These are phyloP conservation scores for Imleria badia DNA, from an alignment of 768 basidiomycete species.

Conservation along the genomic window DNA sequence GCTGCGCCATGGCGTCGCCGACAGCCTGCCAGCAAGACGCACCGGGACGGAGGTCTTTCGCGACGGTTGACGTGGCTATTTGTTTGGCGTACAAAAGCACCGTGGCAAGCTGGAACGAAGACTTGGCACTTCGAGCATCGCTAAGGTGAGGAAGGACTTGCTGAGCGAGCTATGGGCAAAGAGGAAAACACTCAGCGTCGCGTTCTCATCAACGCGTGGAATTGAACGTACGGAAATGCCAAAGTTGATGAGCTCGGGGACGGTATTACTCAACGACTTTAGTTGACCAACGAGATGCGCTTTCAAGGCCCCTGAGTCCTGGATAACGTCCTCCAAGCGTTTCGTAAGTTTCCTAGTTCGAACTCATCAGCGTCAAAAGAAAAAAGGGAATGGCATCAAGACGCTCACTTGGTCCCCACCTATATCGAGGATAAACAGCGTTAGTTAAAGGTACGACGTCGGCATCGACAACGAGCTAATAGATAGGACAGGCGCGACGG, in stretches of 20 bases:
- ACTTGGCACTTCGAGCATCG: no score
- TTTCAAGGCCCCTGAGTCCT: conserved; percentile 70
- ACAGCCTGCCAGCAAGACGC: conserved; percentile 89
- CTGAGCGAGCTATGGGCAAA: conserved; percentile 75
- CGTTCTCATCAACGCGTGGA: background rate
- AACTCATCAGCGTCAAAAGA: background rate
- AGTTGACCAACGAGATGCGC: conserved; percentile 64
- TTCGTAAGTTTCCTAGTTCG: no score
- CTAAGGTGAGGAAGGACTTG: conserved; percentile 81
- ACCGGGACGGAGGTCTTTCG: conserved; percentile 70
- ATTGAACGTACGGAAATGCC: conserved; percentile 71
- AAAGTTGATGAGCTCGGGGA: conserved; percentile 84
- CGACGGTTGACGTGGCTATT: conserved; percentile 68
- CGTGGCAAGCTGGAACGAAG: conserved; percentile 70
- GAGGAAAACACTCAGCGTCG: background rate
- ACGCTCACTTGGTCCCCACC: conserved; percentile 69
- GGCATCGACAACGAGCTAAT: no score
- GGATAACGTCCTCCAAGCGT: conserved; percentile 76
- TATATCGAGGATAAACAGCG: no score
- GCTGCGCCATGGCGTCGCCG: conserved; percentile 60
- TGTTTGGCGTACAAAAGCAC: conserved; percentile 73
- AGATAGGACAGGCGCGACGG: no score
- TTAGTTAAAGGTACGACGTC: no score
- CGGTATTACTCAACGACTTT: conserved; percentile 66
- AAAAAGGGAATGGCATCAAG: background rate